Evolutionary conservation across 805 yeast genomes (phyloP).

Genomic region (Wickerhamomyces alni): DNA sequence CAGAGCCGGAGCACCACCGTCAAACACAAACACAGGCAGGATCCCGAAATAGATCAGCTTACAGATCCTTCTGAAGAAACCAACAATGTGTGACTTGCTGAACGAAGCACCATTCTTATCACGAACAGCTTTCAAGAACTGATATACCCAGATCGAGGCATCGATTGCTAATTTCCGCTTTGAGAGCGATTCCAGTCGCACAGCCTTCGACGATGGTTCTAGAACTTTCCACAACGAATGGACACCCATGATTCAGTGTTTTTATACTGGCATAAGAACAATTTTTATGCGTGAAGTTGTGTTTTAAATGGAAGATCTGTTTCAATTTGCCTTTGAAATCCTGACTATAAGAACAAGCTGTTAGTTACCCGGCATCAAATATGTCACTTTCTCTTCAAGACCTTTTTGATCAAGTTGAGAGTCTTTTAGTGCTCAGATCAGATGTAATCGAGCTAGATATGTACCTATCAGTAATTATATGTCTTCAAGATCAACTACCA

Average conservation of each 20-base stretch:
- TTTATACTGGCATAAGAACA: no score
- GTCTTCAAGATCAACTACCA: no score
- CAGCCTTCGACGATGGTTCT: conserved; percentile 87
- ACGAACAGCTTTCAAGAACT: conserved; percentile 90
- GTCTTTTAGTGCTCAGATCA: no score
- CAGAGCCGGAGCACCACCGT: conserved; percentile 87
- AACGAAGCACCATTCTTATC: conserved; percentile 77
- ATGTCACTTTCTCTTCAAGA: no score
- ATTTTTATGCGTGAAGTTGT: no score
- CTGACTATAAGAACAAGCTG: no score
- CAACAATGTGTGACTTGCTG: conserved; percentile 83
- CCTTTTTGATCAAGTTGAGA: no score
- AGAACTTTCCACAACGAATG: conserved; percentile 89
- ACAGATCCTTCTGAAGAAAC: conserved; percentile 91
- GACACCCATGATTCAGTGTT: conserved; percentile 70
- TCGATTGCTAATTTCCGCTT: conserved; percentile 85
- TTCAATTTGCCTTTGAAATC: no score
- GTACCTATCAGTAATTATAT: no score
- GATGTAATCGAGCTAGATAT: no score
- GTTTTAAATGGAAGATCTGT: no score
- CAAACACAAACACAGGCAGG: conserved; percentile 86
- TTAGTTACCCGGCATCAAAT: no score
- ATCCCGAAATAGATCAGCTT: conserved; percentile 84
- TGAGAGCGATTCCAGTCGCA: conserved; percentile 75
- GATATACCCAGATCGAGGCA: conserved; percentile 98